phyloP scores from a whole-genome alignment of 495 filamentous ascomycete genomes.

The Podospora australis region DNA sequence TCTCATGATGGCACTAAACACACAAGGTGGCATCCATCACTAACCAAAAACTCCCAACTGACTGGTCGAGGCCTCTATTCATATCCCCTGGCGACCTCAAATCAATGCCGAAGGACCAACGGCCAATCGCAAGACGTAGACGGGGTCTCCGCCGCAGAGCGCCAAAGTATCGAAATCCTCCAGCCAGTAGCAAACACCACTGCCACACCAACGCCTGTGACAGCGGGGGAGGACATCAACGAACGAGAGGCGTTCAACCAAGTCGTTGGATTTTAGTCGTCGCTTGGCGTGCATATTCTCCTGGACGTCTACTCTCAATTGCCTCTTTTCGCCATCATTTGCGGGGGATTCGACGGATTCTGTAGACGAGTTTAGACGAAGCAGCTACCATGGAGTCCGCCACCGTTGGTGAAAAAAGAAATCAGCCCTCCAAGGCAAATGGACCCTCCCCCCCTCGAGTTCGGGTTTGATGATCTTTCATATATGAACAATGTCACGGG shows the following conservation, averaged over 20 bases:
- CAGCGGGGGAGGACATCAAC: background rate
- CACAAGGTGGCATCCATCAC: no score
- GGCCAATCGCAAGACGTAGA: background rate
- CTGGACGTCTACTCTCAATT: background rate
- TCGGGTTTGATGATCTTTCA: no score
- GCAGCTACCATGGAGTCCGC: no score
- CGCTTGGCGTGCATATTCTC: background rate
- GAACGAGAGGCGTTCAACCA: background rate
- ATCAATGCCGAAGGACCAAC: background rate
- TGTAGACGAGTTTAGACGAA: no score
- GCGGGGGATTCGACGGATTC: no score
- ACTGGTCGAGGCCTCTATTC: background rate
- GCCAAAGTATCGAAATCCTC: slow-evolving; percentile 1
- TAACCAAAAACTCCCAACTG: background rate
- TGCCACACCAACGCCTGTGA: background rate
- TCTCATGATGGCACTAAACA: no score
- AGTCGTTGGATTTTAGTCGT: background rate
- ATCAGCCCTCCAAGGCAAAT: no score
- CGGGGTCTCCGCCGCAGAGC: background rate
- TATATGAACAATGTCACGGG: no score
- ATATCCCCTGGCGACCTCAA: background rate
- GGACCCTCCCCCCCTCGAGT: no score
- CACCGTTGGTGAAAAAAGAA: no score
- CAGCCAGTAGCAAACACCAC: background rate
- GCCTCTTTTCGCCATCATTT: background rate